phyloP scores from a whole-genome alignment of 805 yeast genomes.

The Cyberlindnera amylophila region DNA sequence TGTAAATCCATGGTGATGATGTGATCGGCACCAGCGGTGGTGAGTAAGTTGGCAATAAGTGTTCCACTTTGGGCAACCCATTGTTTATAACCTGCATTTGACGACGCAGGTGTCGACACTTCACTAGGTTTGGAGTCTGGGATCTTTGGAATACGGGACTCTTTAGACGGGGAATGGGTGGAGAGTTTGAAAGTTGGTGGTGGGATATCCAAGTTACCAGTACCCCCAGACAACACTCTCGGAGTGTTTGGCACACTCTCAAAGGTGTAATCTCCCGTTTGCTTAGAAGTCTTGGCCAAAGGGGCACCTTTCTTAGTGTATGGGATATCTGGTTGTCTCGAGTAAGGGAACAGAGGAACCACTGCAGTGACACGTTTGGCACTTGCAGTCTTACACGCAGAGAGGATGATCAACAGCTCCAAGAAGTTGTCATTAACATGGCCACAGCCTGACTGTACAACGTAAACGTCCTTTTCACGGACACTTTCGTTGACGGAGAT shows the following conservation, averaged over 20 bases:
- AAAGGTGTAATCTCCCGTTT: too few species aligned
- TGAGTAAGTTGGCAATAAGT: constrained; percentile 78
- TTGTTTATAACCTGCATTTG: constrained; percentile 72
- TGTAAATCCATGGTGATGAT: constrained; percentile 97
- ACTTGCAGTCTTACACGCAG: constrained; percentile 96
- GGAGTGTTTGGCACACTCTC: constrained; percentile 54
- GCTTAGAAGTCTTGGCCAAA: constrained; percentile 38
- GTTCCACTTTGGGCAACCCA: constrained; percentile 98
- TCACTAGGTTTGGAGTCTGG: constrained; percentile 27
- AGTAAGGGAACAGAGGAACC: constrained; percentile 91
- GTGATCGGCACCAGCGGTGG: constrained; percentile 94
- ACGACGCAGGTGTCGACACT: constrained; percentile 13
- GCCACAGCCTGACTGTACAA: constrained; percentile 85
- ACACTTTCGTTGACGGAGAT: constrained; percentile 85
- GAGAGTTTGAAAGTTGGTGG: constrained; percentile 11
- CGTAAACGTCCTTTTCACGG: constrained; percentile 95
- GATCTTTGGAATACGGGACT: constrained; percentile 28
- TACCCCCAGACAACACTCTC: too few species aligned
- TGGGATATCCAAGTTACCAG: constrained; percentile 5
- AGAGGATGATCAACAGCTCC: constrained; percentile 87
- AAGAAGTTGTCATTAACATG: constrained; percentile 86
- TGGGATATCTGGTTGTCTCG: constrained; percentile 93
- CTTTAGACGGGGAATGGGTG: constrained; percentile 2
- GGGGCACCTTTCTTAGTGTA: constrained; percentile 78
- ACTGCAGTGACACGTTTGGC: constrained; percentile 95